Conservation (phyloP, 1,284 basidiomycete species). For the Rhodotorula sp. region DNA sequence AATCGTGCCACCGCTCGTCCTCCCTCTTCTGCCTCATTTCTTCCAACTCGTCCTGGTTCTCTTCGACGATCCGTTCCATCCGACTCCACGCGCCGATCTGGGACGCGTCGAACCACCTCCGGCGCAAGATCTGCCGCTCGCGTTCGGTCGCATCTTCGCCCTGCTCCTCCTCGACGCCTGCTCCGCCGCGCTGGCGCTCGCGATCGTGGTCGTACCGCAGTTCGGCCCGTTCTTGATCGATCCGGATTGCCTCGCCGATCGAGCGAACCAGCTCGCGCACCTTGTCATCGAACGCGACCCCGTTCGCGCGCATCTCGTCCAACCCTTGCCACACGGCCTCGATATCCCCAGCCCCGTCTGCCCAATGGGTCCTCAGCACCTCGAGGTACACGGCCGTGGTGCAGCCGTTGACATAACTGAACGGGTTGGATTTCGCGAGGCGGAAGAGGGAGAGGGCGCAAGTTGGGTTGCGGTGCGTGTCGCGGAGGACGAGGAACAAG, state of each 20-base stretch:
- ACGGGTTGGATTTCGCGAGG: slow-evolving; percentile 33
- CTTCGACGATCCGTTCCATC: slow-evolving; percentile 37
- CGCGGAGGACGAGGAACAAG: slow-evolving; percentile 34
- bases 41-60: slow-evolving; percentile 19
- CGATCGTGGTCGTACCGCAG: not conserved
- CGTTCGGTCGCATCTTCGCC: no score
- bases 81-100: slow-evolving; percentile 26
- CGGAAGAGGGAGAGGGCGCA: slow-evolving; percentile 31
- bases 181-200: not conserved
- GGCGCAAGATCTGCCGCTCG: not conserved
- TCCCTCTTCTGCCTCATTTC: slow-evolving; percentile 2
- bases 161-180: not conserved
- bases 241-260: slow-evolving; percentile 28
- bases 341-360: slow-evolving; percentile 21
- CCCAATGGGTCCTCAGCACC: slow-evolving; percentile 35
- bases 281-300: slow-evolving; percentile 23
- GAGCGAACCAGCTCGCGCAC: slow-evolving; percentile 19
- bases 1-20: slow-evolving; percentile 4
- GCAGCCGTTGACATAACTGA: slow-evolving; percentile 35
- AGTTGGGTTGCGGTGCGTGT: slow-evolving; percentile 21
- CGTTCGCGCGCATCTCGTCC: slow-evolving; percentile 34
- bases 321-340: slow-evolving; percentile 19
- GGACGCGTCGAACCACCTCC: not conserved
- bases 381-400: slow-evolving; percentile 32
- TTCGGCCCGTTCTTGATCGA: slow-evolving; percentile 29